Percentiles rank a stretch among this genome's conserved stretches.
These are phyloP conservation scores for Ambrosia hybrid DNA, from an alignment of 140 eudicot genomes.

Conservation along the genomic window DNA sequence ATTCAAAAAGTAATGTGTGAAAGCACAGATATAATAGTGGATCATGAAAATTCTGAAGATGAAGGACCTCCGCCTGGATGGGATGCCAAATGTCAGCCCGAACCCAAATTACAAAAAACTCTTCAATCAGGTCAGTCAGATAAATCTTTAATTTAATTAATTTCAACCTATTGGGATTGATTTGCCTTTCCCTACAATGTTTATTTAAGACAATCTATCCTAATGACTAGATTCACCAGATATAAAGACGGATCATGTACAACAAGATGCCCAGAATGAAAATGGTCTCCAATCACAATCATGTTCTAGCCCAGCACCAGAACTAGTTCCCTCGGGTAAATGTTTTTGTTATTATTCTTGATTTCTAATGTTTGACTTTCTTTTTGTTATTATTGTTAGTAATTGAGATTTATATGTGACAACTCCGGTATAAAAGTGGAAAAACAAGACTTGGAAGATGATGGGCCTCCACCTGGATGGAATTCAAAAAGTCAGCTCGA, in stretches of 20 bases:
- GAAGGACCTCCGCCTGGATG: constrained; percentile 72
- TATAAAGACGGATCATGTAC: constrained; percentile 31
- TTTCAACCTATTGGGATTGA: background rate
- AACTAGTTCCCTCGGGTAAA: constrained; percentile 36
- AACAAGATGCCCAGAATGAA: constrained; percentile 27
- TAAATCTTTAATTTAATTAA: background rate
- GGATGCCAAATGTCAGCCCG: constrained; percentile 35
- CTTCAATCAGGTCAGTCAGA: constrained; percentile 35
- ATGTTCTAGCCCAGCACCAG: constrained; percentile 19
- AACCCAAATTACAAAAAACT: constrained; percentile 2
- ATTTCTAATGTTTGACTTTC: background rate
- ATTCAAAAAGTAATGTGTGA: background rate
- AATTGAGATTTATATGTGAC: background rate
- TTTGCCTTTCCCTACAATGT: background rate
- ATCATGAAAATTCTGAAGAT: constrained; percentile 33
- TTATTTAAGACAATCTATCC: constrained; percentile 2
- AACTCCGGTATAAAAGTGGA: constrained; percentile 42
- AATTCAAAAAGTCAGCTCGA: constrained; percentile 32
- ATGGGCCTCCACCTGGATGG: constrained; percentile 72
- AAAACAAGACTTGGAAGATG: constrained; percentile 40
- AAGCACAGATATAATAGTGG: constrained; percentile 31
- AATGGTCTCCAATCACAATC: constrained; percentile 30
- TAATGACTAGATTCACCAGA: constrained; percentile 22
- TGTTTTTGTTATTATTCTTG: constrained; percentile 15
- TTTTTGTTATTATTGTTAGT: constrained; percentile 14